Evolutionary conservation across 495 filamentous ascomycete genomes (phyloP), one percentile per base, ranked within the genome.

Genomic region (Penicillium cataractarum): DNA sequence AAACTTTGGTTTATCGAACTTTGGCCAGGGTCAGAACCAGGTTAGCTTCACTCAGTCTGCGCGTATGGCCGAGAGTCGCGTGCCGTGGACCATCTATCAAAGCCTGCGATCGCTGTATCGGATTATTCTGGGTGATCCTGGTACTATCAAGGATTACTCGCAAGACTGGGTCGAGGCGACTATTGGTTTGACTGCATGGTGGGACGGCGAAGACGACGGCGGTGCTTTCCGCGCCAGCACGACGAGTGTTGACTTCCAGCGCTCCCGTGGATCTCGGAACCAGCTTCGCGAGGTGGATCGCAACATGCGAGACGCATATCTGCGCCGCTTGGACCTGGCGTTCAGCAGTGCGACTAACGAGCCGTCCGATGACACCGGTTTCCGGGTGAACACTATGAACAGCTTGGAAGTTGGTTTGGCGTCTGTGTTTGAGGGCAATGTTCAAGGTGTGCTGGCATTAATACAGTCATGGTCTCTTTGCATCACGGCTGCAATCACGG

Each of bases 101-200:
- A 92, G 86, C 62, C 76, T 97, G 32, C 83, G 86, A 48, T 81
- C 84, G 13, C 73, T 96, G 12, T 96, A 96, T 68, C 86, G 86
- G 17, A 86, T 92, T 37, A 74, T 95, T 8, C 84, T 92, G 2
- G 93, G 93, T 22, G 83, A 87, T 49, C 74, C 83, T 12, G 77
- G 82, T 10, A 87, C 91, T 13, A 91, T 96, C 62, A 78, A 93
- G 37, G 82, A 83, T 33, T 77, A 83, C 50, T 81, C 92, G 10
- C 83, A 90, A 65, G 92, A 95, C 72, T 97, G 92, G 93, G 82
- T 92, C 49, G 93, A 97, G 74, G 92, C 92, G 0, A 89, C 89
- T 2, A 74, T 96, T 52, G 89, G 86, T 4, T 74, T 96, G 49
- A 89, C 92, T 10, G 87, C 88, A 0, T 97, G 93, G 93, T 96